A percentile compares a stretch with the other conserved stretches of the same genome.
Conservation (phyloP, 441 rosid species). For the Mallotus japonicus region DNA sequence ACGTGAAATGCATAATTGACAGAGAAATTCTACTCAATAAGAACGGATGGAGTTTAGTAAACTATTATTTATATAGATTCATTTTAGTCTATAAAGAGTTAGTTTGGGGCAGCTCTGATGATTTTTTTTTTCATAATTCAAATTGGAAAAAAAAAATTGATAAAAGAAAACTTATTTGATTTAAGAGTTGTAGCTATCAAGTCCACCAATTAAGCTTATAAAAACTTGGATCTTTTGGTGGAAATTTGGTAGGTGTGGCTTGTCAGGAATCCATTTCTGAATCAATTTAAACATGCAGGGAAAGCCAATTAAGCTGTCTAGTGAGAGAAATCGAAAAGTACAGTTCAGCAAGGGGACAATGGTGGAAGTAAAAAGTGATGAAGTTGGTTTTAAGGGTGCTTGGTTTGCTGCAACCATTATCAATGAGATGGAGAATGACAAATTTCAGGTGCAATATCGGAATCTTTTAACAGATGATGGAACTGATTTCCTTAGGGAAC, state of each 20-base stretch:
- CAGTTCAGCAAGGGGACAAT: conserved; percentile 28
- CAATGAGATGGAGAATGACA: conserved; percentile 33
- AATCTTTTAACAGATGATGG: conserved; percentile 61
- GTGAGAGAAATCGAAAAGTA: not conserved
- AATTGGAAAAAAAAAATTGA: not conserved
- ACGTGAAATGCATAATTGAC: not conserved
- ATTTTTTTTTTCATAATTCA: not conserved
- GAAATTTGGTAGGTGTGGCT: not conserved
- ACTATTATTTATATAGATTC: not conserved
- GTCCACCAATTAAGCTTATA: not conserved
- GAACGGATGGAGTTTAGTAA: not conserved
- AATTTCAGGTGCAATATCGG: conserved; percentile 54
- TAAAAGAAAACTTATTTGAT: not conserved
- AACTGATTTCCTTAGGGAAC: conserved; percentile 56
- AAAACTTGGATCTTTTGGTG: not conserved
- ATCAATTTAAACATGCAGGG: not conserved
- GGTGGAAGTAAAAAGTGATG: conserved; percentile 72
- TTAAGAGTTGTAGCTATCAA: not conserved
- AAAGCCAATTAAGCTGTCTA: not conserved
- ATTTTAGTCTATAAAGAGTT: too few species aligned
- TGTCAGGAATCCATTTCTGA: conserved; percentile 3
- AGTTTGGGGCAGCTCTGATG: not conserved
- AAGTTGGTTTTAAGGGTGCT: conserved; percentile 78
- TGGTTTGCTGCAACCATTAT: conserved; percentile 64
- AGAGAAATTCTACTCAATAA: not conserved